Conservation (phyloP, 1,284 basidiomycete species). For the Agaricales sp. region DNA sequence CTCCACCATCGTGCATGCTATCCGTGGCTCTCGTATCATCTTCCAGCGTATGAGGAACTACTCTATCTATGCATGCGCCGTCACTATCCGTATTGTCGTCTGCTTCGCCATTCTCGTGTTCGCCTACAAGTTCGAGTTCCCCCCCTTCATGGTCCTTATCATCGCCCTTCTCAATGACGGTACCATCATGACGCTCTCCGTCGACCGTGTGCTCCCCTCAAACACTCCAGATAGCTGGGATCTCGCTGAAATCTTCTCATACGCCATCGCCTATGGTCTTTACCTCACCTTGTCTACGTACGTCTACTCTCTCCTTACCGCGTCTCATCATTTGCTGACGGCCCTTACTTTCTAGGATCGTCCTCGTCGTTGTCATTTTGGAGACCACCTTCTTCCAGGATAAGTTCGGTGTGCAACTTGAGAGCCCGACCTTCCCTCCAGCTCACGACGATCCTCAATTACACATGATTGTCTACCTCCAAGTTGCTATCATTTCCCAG, state of each 20-base stretch:
- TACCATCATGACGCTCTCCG: conserved; percentile 97
- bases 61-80: conserved; percentile 85
- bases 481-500: conserved; percentile 97
- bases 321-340: conserved; percentile 13
- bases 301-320: conserved; percentile 18
- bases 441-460: conserved; percentile 66
- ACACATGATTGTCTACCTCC: conserved; percentile 78
- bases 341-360: conserved; percentile 39
- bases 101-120: conserved; percentile 95
- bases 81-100: conserved; percentile 97
- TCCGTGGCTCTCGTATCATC: conserved; percentile 90
- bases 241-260: conserved; percentile 91
- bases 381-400: conserved; percentile 86
- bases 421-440: conserved; percentile 33
- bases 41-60: conserved; percentile 99
- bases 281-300: conserved; percentile 88
- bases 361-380: conserved; percentile 77
- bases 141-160: conserved; percentile 98
- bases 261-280: conserved; percentile 89
- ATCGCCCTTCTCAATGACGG: conserved; percentile 96
- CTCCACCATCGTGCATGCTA: conserved; percentile 94
- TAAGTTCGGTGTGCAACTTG: conserved; percentile 70
- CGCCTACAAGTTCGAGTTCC: conserved; percentile 96
- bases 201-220: conserved; percentile 93
- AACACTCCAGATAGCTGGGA: conserved; percentile 94